Evolutionary conservation across 2,329 filamentous ascomycete genomes (phyloP).

Genomic region (Pseudocercospora fijiensis): DNA sequence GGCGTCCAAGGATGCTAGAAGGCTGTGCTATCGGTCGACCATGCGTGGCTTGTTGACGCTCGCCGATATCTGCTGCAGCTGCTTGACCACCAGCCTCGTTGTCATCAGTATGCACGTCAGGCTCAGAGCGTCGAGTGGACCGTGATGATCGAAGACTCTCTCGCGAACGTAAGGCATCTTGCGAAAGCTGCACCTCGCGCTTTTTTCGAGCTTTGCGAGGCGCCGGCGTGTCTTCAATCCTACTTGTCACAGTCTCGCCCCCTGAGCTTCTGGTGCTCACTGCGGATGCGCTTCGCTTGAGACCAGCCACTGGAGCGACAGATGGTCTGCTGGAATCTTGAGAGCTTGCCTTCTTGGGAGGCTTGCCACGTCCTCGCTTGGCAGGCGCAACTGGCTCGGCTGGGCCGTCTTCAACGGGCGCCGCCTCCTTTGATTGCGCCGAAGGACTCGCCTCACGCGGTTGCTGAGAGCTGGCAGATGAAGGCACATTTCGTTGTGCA

Average conservation of each 20-base stretch:
- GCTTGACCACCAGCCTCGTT: not conserved
- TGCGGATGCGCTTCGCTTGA: conserved; percentile 35
- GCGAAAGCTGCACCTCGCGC: conserved; percentile 19
- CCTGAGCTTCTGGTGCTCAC: conserved; percentile 17
- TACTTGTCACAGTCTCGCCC: conserved; percentile 7
- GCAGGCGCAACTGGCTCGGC: conserved; percentile 4
- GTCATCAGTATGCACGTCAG: not conserved
- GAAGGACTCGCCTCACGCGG: conserved; percentile 6
- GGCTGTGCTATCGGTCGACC: conserved; percentile 42
- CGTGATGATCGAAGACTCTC: not conserved
- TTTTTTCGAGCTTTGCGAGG: conserved; percentile 30
- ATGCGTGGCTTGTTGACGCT: conserved; percentile 3
- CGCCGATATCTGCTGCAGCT: not conserved
- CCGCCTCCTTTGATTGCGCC: conserved; percentile 2
- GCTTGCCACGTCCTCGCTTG: conserved; percentile 33
- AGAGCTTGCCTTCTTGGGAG: conserved; percentile 27
- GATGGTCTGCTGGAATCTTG: conserved; percentile 11
- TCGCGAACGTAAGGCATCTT: not conserved
- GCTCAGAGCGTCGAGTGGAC: conserved; percentile 1
- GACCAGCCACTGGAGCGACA: conserved; percentile 9
- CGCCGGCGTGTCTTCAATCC: conserved; percentile 25
- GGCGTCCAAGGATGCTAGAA: conserved; percentile 54
- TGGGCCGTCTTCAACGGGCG: conserved; percentile 11
- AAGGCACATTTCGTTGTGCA: conserved; percentile 17
- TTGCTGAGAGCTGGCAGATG: conserved; percentile 21